Evolutionary conservation across 768 basidiomycete genomes (phyloP).

Genomic region (Leccinum ochraceum): DNA sequence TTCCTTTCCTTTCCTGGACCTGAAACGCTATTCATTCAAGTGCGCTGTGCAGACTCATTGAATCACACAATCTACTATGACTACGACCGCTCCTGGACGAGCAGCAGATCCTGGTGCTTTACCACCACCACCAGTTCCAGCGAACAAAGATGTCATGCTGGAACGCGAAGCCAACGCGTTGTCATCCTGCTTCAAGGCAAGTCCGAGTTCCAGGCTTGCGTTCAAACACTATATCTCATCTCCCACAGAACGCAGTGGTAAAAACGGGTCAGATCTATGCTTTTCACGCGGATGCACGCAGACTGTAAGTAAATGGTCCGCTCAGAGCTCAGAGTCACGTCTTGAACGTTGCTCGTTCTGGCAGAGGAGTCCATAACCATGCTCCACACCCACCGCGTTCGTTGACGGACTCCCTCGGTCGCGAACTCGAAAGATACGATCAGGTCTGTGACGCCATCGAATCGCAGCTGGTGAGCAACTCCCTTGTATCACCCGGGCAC

Average conservation of each 20-base stretch:
- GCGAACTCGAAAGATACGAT: slow-evolving; percentile 78
- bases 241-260: slow-evolving; percentile 55
- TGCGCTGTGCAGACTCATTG: slow-evolving; percentile 45
- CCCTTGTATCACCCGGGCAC: neutral
- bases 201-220: slow-evolving; percentile 3
- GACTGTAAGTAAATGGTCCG: slow-evolving; percentile 49
- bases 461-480: slow-evolving; percentile 57
- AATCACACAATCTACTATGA: slow-evolving; percentile 29
- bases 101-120: slow-evolving; percentile 41
- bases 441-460: slow-evolving; percentile 80
- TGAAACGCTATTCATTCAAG: neutral
- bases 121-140: slow-evolving; percentile 49
- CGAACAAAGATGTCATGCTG: slow-evolving; percentile 43
- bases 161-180: slow-evolving; percentile 68
- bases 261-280: slow-evolving; percentile 72
- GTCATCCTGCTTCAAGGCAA: slow-evolving; percentile 57
- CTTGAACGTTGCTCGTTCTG: neutral
- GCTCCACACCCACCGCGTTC: slow-evolving; percentile 64
- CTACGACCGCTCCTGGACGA: slow-evolving; percentile 19
- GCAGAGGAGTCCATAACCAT: slow-evolving; percentile 58
- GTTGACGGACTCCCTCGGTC: slow-evolving; percentile 63
- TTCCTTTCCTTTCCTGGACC: slow-evolving; percentile 29
- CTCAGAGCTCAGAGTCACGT: neutral
- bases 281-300: slow-evolving; percentile 65
- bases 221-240: slow-evolving; percentile 3